Evolutionary conservation across 805 yeast species (phyloP).

Genomic region (Saccharomycopsis amapae): DNA sequence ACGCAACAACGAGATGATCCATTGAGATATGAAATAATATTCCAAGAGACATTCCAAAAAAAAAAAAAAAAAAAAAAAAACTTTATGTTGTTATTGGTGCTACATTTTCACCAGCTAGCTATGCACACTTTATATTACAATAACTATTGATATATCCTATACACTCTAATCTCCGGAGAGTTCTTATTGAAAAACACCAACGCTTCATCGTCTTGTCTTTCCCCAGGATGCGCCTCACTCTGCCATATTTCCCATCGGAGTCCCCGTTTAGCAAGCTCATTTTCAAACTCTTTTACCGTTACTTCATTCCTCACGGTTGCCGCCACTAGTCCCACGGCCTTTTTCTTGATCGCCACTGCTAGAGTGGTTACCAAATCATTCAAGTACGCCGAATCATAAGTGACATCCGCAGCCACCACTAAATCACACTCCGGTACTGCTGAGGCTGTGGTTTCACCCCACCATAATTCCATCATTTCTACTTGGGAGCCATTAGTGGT

Average conservation of each 20-base stretch:
- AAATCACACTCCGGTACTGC: constrained; percentile 38
- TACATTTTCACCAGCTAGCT: too few species aligned
- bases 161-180: constrained; percentile 11
- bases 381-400: constrained; percentile 63
- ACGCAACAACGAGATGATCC: too few species aligned
- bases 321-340: constrained; percentile 41
- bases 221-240: constrained; percentile 6
- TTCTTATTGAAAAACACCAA: neutral
- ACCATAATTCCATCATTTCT: constrained; percentile 43
- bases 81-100: too few species aligned
- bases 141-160: constrained; percentile 3
- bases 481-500: constrained; percentile 20
- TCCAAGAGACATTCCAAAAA: neutral
- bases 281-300: constrained; percentile 29
- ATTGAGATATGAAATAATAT: too few species aligned
- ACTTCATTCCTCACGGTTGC: constrained; percentile 67
- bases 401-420: constrained; percentile 80
- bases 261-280: neutral
- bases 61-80: too few species aligned
- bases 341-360: constrained; percentile 3
- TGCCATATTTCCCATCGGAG: neutral
- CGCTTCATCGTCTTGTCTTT: neutral
- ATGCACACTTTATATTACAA: too few species aligned
- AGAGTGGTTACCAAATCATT: constrained; percentile 42
- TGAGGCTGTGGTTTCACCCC: constrained; percentile 38